phyloP scores from a whole-genome alignment of 148 eudicot species.

The Polygonum maritimum region DNA sequence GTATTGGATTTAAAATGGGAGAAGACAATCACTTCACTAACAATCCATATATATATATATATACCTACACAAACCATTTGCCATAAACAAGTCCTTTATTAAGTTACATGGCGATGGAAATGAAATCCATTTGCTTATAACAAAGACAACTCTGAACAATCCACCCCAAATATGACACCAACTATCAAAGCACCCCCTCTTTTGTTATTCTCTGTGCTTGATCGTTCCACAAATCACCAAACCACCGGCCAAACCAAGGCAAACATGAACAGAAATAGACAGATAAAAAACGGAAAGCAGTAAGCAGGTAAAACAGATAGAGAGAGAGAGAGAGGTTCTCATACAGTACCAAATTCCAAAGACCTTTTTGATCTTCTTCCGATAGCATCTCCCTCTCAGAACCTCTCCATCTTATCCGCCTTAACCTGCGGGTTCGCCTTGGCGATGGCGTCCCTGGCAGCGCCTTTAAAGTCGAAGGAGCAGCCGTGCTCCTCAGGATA shows the following conservation, averaged over 20 bases:
- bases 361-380: not conserved
- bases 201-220: too few species aligned
- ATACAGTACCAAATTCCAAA: too few species aligned
- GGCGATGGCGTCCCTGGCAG: slow-evolving; percentile 26
- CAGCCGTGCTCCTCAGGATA: slow-evolving; percentile 51
- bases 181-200: too few species aligned
- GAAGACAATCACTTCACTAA: not conserved
- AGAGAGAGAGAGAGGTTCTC: too few species aligned
- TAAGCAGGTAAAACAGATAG: too few species aligned
- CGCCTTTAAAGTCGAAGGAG: slow-evolving; percentile 33
- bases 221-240: too few species aligned
- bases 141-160: not conserved
- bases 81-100: not conserved
- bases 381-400: slow-evolving; percentile 16
- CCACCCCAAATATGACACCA: too few species aligned
- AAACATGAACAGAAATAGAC: too few species aligned
- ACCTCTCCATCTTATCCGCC: slow-evolving; percentile 42
- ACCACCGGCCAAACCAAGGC: too few species aligned
- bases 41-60: not conserved
- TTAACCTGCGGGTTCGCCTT: slow-evolving; percentile 45
- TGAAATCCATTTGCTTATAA: not conserved
- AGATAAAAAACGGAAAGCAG: too few species aligned
- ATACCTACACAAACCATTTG: not conserved
- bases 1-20: not conserved
- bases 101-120: not conserved